phyloP scores from a whole-genome alignment of 2,329 filamentous ascomycete species.

The Domatiomyces globalis region DNA sequence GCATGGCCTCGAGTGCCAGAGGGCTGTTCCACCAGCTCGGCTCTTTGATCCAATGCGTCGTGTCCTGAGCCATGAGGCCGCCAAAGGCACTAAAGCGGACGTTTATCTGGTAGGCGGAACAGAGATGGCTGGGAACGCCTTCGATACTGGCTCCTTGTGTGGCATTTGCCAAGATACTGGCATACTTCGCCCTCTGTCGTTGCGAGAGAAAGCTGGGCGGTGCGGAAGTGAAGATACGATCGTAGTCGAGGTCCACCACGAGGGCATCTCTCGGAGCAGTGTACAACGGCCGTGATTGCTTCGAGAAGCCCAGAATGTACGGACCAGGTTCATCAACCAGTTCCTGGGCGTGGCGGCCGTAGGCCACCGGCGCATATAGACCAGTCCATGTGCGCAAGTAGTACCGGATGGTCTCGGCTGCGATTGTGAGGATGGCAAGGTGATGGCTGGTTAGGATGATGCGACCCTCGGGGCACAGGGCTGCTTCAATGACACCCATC shows the following conservation, averaged over 20 bases:
- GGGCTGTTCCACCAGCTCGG: constrained; percentile 98
- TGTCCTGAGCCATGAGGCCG: constrained; percentile 88
- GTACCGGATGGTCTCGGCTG: constrained; percentile 80
- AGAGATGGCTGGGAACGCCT: constrained; percentile 77
- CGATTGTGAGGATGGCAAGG: constrained; percentile 87
- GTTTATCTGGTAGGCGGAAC: constrained; percentile 74
- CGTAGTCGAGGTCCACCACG: constrained; percentile 89
- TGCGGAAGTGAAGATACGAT: constrained; percentile 91
- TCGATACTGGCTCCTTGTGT: constrained; percentile 83
- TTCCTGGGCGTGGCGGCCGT: constrained; percentile 86
- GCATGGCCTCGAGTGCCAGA: constrained; percentile 85
- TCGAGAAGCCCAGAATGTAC: constrained; percentile 89
- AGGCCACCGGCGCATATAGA: constrained; percentile 86
- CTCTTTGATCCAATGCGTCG: constrained; percentile 90
- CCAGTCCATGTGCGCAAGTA: constrained; percentile 98
- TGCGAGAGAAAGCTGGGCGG: constrained; percentile 71
- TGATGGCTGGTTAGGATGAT: constrained; percentile 98
- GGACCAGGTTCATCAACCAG: constrained; percentile 89
- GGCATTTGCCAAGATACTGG: constrained; percentile 76
- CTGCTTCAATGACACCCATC: constrained; percentile 86
- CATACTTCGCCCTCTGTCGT: constrained; percentile 87
- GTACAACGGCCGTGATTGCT: constrained; percentile 86
- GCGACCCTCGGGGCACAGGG: constrained; percentile 81
- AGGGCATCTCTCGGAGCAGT: constrained; percentile 83
- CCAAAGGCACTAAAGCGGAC: constrained; percentile 91